Percentiles rank a stretch among this genome's conserved stretches.
These are phyloP conservation scores for Colletotrichum caudatum DNA, from an alignment of 2,329 filamentous ascomycete genomes.

Conservation along the genomic window DNA sequence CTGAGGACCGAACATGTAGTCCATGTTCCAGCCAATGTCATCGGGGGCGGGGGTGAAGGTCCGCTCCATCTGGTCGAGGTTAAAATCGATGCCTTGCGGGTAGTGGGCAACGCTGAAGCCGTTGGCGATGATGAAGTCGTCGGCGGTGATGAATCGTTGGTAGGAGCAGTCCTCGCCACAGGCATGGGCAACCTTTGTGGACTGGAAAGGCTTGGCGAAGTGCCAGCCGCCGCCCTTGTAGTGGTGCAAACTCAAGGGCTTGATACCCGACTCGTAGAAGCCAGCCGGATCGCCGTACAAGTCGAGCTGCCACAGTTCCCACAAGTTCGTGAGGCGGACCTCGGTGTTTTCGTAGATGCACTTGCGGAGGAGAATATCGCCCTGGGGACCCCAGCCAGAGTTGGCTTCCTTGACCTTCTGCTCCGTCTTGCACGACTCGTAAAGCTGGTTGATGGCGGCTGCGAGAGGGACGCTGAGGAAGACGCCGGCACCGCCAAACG, in stretches of 20 bases:
- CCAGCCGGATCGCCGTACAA: conserved; percentile 70
- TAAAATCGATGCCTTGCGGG: conserved; percentile 62
- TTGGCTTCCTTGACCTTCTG: conserved; percentile 67
- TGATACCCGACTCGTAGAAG: conserved; percentile 72
- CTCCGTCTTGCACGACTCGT: conserved; percentile 59
- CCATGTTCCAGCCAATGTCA: conserved; percentile 63
- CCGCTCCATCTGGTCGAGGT: conserved; percentile 63
- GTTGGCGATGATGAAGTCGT: conserved; percentile 68
- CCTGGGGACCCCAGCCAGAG: conserved; percentile 70
- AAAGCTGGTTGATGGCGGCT: conserved; percentile 58
- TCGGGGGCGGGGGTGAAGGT: conserved; percentile 64
- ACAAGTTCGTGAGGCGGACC: conserved; percentile 67
- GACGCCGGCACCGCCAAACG: conserved; percentile 73
- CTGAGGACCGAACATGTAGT: conserved; percentile 64
- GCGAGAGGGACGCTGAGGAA: conserved; percentile 68
- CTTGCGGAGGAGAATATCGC: conserved; percentile 71
- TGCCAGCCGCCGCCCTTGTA: conserved; percentile 73
- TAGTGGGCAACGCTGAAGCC: conserved; percentile 72
- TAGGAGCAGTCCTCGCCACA: conserved; percentile 72
- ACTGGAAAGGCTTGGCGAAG: conserved; percentile 64
- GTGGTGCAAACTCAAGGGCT: conserved; percentile 72
- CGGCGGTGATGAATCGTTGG: conserved; percentile 66
- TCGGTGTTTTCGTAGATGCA: conserved; percentile 74
- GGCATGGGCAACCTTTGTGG: conserved; percentile 68
- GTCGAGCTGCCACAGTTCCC: conserved; percentile 72